Evolutionary conservation across 768 basidiomycete genomes (phyloP), one percentile per base, ranked within the genome.

Genomic region (Ramaria sp.): DNA sequence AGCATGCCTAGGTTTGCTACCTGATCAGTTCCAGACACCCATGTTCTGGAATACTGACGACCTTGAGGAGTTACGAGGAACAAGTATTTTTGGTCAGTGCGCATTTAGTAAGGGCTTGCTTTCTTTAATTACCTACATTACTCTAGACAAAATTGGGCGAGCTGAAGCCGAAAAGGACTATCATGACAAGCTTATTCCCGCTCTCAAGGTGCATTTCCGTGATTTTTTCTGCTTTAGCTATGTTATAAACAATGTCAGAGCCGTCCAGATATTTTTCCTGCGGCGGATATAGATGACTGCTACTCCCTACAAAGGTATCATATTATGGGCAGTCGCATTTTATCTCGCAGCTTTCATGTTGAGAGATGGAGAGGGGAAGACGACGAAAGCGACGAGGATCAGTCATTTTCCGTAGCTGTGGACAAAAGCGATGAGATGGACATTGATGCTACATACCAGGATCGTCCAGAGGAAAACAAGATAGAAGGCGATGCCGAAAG

Each of bases 21-120:
- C 94, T 0, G 73, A 64, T 12, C 59, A 62, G 12, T 97, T 98
- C 66, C 78, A 86, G 62, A 94, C 93, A 0, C 91, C 92, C 0
- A 97, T 99, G 89, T 94, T 97, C 66, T 98, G 96, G 96, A 72
- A 66, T 43, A 75, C 78, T 2, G 77, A 76, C 2, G 91, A 96
- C 54, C 69, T 94, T 10, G 68, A 72, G 24, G 84, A 90, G 61
- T 75, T 99, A 13, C 71, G 74, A 57, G 96, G 92, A 0, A 95
- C 92, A 45, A 79, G 83, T n/a, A 82, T 98, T 70, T 77, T 91
- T 77, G 81, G 91, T 91, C 43, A 38, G 67, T 60, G 66, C 65
- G 37, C 22, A 31, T 7, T 10, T 20, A 24, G 46, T 30, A 19
- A 49, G 3, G 3, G 17, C 34, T 47, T 34, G 19, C 19, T 7